phyloP scores from a whole-genome alignment of 805 yeast species.

The Wickerhamiella alocasiicola region DNA sequence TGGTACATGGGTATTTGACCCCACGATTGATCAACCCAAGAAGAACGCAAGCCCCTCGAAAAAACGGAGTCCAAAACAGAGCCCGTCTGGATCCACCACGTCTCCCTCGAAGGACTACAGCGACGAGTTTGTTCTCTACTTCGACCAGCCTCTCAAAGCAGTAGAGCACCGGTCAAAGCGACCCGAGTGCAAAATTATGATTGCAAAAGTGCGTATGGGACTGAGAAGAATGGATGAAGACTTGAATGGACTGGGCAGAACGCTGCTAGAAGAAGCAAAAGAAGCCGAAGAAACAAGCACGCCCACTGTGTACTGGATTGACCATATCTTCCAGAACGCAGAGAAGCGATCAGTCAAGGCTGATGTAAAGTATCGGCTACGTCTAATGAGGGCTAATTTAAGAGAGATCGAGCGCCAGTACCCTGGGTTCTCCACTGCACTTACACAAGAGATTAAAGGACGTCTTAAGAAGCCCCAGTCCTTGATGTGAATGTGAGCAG shows the following conservation, averaged over 20 bases:
- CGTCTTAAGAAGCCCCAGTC: slow-evolving; percentile 3
- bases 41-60: background rate
- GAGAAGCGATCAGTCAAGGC: slow-evolving; percentile 38
- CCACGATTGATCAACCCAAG: background rate
- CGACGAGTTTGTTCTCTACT: background rate
- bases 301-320: slow-evolving; percentile 30
- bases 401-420: slow-evolving; percentile 36
- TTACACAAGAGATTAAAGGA: slow-evolving; percentile 46
- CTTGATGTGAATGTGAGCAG: too few species aligned
- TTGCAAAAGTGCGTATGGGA: background rate
- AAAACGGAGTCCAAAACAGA: too few species aligned
- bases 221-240: background rate
- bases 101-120: background rate
- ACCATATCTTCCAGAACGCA: slow-evolving; percentile 20
- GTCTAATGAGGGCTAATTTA: slow-evolving; percentile 32
- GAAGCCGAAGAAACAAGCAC: slow-evolving; percentile 26
- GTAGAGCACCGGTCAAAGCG: background rate
- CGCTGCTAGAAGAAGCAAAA: slow-evolving; percentile 2
- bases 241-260: slow-evolving; percentile 2
- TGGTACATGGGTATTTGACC: slow-evolving; percentile 3
- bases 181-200: background rate
- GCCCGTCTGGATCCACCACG: background rate
- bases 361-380: slow-evolving; percentile 37
- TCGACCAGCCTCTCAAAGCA: background rate
- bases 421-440: slow-evolving; percentile 55